Percentiles rank a stretch among this genome's conserved stretches.
Conservation (phyloP, 495 filamentous ascomycete species). For the Hypoxylon perforatum region DNA sequence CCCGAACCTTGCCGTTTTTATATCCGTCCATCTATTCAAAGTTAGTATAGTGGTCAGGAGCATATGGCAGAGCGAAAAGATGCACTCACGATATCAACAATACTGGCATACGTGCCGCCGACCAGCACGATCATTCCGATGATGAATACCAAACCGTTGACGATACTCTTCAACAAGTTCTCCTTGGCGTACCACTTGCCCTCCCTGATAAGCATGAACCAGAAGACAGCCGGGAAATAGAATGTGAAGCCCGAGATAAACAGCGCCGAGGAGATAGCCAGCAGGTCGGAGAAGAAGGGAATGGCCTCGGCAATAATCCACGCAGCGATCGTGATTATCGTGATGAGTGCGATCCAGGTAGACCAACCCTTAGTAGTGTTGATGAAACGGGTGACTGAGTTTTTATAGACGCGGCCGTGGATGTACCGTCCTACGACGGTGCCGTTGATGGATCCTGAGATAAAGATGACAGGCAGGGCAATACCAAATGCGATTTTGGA, state of each 20-base stretch:
- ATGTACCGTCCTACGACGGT: constrained; percentile 71
- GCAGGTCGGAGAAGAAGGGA: constrained; percentile 75
- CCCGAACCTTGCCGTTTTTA: constrained; percentile 52
- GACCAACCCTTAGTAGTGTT: constrained; percentile 67
- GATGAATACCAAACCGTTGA: constrained; percentile 63
- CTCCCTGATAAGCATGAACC: constrained; percentile 71
- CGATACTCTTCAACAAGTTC: constrained; percentile 58
- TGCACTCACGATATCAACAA: constrained; percentile 65
- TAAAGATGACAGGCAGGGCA: constrained; percentile 83
- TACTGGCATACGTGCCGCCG: constrained; percentile 67
- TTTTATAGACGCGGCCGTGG: constrained; percentile 69
- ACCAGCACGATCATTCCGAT: constrained; percentile 68
- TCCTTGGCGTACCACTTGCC: constrained; percentile 57
- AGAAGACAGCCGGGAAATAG: constrained; percentile 72
- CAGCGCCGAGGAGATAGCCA: constrained; percentile 69
- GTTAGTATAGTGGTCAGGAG: background rate
- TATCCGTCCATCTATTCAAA: constrained; percentile 58
- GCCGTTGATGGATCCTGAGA: constrained; percentile 71
- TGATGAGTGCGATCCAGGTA: constrained; percentile 69
- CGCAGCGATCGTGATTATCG: constrained; percentile 70
- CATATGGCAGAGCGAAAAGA: background rate
- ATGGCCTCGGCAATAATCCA: constrained; percentile 80
- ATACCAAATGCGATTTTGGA: constrained; percentile 82
- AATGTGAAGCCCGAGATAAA: constrained; percentile 74
- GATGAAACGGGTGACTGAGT: constrained; percentile 67